Base-by-base conservation (phyloP, 78 protist species). In the Bodo saltans region DNA sequence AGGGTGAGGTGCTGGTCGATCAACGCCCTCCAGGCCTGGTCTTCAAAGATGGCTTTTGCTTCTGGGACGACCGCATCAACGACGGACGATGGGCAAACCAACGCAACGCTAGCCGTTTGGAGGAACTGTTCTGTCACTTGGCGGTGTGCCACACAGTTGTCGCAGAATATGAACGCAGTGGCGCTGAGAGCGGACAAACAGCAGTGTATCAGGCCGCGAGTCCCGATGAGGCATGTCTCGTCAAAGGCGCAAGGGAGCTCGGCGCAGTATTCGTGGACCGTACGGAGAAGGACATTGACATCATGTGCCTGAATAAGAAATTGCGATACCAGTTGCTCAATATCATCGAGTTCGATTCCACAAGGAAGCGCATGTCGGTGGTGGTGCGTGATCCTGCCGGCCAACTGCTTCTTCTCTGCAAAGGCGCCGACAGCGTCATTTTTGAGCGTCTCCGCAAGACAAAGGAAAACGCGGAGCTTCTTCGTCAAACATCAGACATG, bases 161-260 rank as follows among this genome's bases (percentile, higher is more conserved):
- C 34, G 42, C 81, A 35, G 29, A 34, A 3, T 11, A 68, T 30
- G 29, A 68, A 27, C n/a, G n/a, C n/a, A n/a, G n/a, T n/a, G n/a
- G n/a, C n/a, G n/a, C n/a, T n/a, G n/a, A 68, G 35, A 11, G 8
- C 2, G 71, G 71, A 68, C 35, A 30, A 3, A 27, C n/a, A 27
- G 38, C 37, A 3, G 69, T 60, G 38, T 92, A 86, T 85, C 91
- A 90, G 81, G 93, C 95, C 17, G 71, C 92, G 42, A 89, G 94
- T 17, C 95, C 96, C 4, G 98, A 95, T 72, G 96, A 95, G 79
- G 94, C 75, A 32, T 95, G 95, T 47, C 90, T 94, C 42, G 94
- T 90, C 29, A 34, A 3, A 3, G 95, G 94, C 0, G 92, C 93
- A 25, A 47, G 79, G 37, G 67, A 29, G 23, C 85, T 95, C 3